These are phyloP conservation scores for Boletus edulis DNA, from an alignment of 768 basidiomycete species.

Conservation along the genomic window DNA sequence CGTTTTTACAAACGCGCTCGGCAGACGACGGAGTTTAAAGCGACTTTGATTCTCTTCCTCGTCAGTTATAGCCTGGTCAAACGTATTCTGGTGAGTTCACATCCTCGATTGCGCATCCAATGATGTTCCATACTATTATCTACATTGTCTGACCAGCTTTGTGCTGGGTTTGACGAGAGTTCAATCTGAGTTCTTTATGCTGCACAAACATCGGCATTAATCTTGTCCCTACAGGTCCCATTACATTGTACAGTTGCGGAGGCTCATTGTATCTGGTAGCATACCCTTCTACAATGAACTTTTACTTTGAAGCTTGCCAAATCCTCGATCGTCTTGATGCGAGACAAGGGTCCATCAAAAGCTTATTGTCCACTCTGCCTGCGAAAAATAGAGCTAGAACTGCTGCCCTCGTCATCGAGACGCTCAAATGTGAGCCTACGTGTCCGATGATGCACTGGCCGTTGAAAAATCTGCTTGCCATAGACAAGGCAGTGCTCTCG, in stretches of 20 bases:
- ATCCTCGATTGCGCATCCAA: conserved; percentile 22
- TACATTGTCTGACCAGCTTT: conserved; percentile 84
- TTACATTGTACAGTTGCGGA: conserved; percentile 14
- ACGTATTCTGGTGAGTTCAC: conserved; percentile 18
- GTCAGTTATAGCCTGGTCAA: neutral
- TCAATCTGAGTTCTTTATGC: conserved; percentile 23
- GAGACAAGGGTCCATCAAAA: conserved; percentile 91
- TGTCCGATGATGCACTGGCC: neutral
- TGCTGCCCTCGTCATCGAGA: conserved; percentile 89
- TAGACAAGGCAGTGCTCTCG: conserved; percentile 76
- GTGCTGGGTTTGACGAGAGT: conserved; percentile 49
- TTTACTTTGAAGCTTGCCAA: conserved; percentile 89
- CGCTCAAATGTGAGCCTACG: conserved; percentile 78
- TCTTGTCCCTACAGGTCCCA: conserved; percentile 16
- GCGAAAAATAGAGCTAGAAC: conserved; percentile 75
- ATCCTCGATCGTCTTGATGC: conserved; percentile 82
- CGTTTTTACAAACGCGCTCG: conserved; percentile 30
- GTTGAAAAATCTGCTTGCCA: conserved; percentile 2
- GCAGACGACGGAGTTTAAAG: conserved; percentile 35
- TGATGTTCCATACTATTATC: conserved; percentile 78
- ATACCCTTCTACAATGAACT: conserved; percentile 67
- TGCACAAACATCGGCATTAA: conserved; percentile 26
- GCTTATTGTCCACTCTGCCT: conserved; percentile 69
- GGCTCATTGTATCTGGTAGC: conserved; percentile 29
- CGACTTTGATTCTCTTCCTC: neutral